Evolutionary conservation across 305 asterid genomes (phyloP), one percentile per base, ranked within the genome.

Genomic region (Nicotiana rustica): DNA sequence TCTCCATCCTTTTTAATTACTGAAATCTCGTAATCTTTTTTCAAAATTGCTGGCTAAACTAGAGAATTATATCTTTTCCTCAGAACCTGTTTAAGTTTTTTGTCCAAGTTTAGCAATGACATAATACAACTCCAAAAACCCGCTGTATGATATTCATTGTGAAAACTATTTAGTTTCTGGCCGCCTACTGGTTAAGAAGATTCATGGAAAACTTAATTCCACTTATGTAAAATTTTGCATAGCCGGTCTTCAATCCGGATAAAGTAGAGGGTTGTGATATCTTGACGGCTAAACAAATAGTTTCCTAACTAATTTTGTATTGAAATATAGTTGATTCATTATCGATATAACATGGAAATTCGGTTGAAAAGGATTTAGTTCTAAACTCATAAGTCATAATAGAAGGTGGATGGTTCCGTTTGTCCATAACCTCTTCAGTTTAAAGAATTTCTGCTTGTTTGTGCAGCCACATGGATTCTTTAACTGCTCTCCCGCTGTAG

Each of bases 401-500:
- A 41, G 49, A 41, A 41, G 49, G 10, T 33, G 49, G 75, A 67
- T 67, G 77, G 77, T 69, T 36, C 57, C 15, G 29, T 31, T 73
- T 71, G 14, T 71, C 64, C 21, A 21, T 21, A 49, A 49, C 29
- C 80, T 52, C 66, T 76, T 19, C 64, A 47, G 15, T 49, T 75
- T 55, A 55, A 6, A 14, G 49, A 18, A 56, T 57, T 67, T 67
- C 66, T 65, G 49, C 59, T 81, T 80, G 44, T 60, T 80, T 62
- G 15, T 87, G 94, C 97, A 94, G 99, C 99, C 99, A 0, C 95
- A 93, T 18, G 99, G 99, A 55, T 96, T 96, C 92, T 94, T 96
- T 91, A 94, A 96, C 85, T 93, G 97, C 88, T 96, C 99, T 21
- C 97, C 99, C 5, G 97, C 99, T 2, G 91, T 96, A 41, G 99